Percentiles rank a stretch among this genome's conserved stretches.
Conservation (phyloP, 768 basidiomycete genomes). For the Clitopilus passeckerianus region DNA sequence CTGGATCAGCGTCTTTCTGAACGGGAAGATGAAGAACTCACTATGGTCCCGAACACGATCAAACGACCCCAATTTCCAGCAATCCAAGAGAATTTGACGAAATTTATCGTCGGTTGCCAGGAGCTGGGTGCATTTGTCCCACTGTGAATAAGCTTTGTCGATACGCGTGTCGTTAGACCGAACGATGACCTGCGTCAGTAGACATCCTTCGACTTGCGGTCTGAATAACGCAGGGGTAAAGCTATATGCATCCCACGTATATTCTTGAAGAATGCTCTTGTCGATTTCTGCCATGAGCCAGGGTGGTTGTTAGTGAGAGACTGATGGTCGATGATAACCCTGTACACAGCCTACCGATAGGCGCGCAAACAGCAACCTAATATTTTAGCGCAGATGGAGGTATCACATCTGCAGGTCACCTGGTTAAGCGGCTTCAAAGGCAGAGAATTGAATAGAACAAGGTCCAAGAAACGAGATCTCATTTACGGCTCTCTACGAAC, state of each 20-base stretch:
- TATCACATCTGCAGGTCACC: too few relatives aligned
- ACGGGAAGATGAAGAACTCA: neutral
- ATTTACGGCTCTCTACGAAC: too few relatives aligned
- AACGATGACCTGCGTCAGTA: neutral
- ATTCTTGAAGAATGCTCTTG: neutral
- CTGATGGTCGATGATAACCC: too few relatives aligned
- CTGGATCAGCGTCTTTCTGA: neutral
- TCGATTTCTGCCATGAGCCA: neutral
- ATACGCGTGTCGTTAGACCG: neutral
- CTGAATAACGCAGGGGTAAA: neutral
- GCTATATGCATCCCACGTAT: neutral
- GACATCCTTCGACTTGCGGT: neutral
- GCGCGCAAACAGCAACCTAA: too few relatives aligned
- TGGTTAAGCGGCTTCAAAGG: too few relatives aligned
- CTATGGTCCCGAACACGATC: neutral
- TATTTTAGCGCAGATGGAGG: too few relatives aligned
- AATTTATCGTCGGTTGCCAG: neutral
- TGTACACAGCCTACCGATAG: too few relatives aligned
- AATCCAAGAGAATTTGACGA: neutral
- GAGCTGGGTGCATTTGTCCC: neutral
- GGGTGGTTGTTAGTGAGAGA: too few relatives aligned
- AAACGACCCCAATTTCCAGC: neutral
- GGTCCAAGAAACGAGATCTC: too few relatives aligned
- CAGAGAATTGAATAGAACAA: too few relatives aligned
- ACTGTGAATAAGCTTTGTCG: neutral